phyloP scores from a whole-genome alignment of 352 stramenopile genomes.

The Pythium aphanidermatum region DNA sequence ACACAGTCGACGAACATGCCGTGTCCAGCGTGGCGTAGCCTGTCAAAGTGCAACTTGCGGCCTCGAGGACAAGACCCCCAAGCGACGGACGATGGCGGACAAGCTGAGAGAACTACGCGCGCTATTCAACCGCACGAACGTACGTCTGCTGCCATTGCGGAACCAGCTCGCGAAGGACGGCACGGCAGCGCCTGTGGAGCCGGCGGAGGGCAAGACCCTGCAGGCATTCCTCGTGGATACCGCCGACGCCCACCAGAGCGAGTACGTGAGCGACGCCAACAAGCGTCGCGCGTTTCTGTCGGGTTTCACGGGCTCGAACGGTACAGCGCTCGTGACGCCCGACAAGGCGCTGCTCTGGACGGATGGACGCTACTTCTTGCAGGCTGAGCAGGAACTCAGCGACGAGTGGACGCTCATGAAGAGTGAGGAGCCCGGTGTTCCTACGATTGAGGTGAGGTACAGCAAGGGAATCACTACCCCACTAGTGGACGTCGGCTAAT shows the following conservation, averaged over 20 bases:
- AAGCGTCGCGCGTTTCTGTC: slow-evolving; percentile 94
- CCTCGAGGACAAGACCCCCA: background rate
- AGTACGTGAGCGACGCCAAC: slow-evolving; percentile 97
- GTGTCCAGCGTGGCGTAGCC: too few species aligned
- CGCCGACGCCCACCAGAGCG: slow-evolving; percentile 97
- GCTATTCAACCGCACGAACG: slow-evolving; percentile 56
- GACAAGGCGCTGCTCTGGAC: slow-evolving; percentile 95
- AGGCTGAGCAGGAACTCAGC: slow-evolving; percentile 93
- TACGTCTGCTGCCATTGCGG: slow-evolving; percentile 57
- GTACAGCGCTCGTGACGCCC: slow-evolving; percentile 86
- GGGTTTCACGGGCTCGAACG: slow-evolving; percentile 96
- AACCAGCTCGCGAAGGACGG: slow-evolving; percentile 45
- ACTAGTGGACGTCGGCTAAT: background rate
- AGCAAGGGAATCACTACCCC: background rate
- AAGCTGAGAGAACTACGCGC: slow-evolving; percentile 61
- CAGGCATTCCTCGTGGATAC: slow-evolving; percentile 94
- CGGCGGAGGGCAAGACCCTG: slow-evolving; percentile 37
- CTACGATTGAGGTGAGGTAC: slow-evolving; percentile 81
- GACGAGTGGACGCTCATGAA: slow-evolving; percentile 96
- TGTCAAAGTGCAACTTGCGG: slow-evolving; percentile 16
- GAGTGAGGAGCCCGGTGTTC: slow-evolving; percentile 86
- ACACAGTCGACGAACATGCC: too few species aligned
- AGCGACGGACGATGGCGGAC: slow-evolving; percentile 27
- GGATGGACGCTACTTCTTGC: slow-evolving; percentile 97
- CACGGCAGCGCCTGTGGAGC: background rate